Percentiles rank a stretch among this genome's conserved stretches.
phyloP scores from a whole-genome alignment of 345 rosid species.

The Sonneratia alba region DNA sequence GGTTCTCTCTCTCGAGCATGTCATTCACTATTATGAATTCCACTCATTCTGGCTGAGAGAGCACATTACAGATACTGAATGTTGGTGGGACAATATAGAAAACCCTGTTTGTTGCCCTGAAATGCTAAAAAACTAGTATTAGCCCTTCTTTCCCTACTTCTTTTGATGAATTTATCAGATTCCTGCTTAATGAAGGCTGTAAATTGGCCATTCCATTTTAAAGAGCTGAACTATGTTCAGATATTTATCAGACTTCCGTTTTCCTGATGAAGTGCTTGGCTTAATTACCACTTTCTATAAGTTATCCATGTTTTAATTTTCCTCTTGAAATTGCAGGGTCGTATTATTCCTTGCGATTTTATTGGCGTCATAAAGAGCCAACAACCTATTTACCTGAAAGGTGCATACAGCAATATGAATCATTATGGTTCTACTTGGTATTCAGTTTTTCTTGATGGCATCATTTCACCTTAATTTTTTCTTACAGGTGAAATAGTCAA shows the following conservation, averaged over 20 bases:
- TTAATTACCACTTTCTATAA: not conserved
- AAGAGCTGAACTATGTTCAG: not conserved
- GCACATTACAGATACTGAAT: too few species aligned
- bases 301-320: not conserved
- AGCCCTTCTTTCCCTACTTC: not conserved
- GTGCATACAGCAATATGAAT: constrained; percentile 19
- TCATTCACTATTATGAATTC: too few species aligned
- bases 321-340: constrained; percentile 52
- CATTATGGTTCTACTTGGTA: not conserved
- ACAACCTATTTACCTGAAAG: constrained; percentile 86
- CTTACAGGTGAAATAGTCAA: constrained; percentile 74
- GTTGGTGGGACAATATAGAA: not conserved
- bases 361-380: constrained; percentile 82
- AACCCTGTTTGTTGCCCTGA: not conserved
- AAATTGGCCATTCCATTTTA: not conserved
- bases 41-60: too few species aligned
- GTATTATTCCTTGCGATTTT: constrained; percentile 88
- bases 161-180: not conserved
- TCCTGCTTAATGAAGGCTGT: not conserved
- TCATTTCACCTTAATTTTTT: not conserved
- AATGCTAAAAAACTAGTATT: not conserved
- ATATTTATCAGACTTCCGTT: not conserved
- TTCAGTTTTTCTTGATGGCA: not conserved
- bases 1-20: too few species aligned
- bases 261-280: not conserved